Conservation (phyloP, 2,329 filamentous ascomycete genomes). For the Aspergillus sp. region DNA sequence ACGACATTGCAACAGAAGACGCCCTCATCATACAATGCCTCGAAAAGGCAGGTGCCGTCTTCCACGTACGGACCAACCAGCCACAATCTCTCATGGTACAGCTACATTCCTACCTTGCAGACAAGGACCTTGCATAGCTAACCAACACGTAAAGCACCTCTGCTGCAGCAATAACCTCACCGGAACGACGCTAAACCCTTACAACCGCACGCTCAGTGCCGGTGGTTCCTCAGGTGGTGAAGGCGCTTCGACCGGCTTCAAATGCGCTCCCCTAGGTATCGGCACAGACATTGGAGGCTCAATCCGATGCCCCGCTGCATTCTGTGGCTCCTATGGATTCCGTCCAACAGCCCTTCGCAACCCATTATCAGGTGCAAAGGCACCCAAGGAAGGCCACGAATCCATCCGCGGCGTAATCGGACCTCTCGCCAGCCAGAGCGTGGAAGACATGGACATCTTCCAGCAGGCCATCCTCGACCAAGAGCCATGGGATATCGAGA, state of each 20-base stretch:
- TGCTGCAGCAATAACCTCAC: slow-evolving; percentile 45
- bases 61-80: slow-evolving; percentile 48
- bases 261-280: slow-evolving; percentile 46
- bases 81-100: slow-evolving; percentile 44
- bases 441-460: slow-evolving; percentile 41
- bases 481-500: slow-evolving; percentile 48
- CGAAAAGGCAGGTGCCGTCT: slow-evolving; percentile 42
- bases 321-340: slow-evolving; percentile 49
- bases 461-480: slow-evolving; percentile 41
- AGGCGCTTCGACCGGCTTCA: slow-evolving; percentile 45
- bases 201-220: slow-evolving; percentile 41
- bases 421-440: slow-evolving; percentile 28
- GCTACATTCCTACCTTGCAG: neutral
- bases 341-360: slow-evolving; percentile 41
- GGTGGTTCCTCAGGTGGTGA: slow-evolving; percentile 51
- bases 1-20: slow-evolving; percentile 38
- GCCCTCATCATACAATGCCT: slow-evolving; percentile 36
- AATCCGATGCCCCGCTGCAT: slow-evolving; percentile 48
- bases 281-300: slow-evolving; percentile 53
- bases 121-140: neutral
- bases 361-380: slow-evolving; percentile 33
- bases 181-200: slow-evolving; percentile 44
- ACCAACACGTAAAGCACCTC: slow-evolving; percentile 30
- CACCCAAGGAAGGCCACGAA: slow-evolving; percentile 37
- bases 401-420: slow-evolving; percentile 40